These are phyloP conservation scores for Casuarina equisetifolia DNA, from an alignment of 306 rosid genomes.

Conservation along the genomic window DNA sequence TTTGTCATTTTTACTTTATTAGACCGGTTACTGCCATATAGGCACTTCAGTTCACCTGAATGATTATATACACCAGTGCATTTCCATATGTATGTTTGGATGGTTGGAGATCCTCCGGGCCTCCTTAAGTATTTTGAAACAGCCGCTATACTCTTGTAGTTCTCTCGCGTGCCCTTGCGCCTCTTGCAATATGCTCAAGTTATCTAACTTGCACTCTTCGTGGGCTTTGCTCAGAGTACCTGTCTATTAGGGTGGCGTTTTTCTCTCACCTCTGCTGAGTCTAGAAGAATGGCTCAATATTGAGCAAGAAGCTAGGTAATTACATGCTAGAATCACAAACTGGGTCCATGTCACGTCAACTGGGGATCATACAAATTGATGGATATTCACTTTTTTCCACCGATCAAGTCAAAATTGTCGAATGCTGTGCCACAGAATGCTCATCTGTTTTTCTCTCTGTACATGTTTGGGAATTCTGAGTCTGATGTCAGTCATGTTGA, in stretches of 20 bases:
- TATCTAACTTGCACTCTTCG: conserved; percentile 7
- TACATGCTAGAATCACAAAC: conserved; percentile 23
- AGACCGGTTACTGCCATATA: neutral
- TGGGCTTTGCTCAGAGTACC: neutral
- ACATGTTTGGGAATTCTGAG: conserved; percentile 21
- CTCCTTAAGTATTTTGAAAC: neutral
- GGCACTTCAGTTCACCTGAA: neutral
- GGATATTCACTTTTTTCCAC: conserved; percentile 25
- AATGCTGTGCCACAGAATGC: conserved; percentile 12
- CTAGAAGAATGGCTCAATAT: conserved; percentile 30
- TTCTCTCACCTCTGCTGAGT: conserved; percentile 17
- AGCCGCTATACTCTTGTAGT: conserved; percentile 18
- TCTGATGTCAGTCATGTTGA: conserved; percentile 8
- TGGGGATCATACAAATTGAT: conserved; percentile 27
- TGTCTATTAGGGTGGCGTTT: neutral
- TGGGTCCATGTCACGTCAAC: conserved; percentile 28
- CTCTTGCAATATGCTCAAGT: neutral
- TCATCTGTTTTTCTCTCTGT: neutral
- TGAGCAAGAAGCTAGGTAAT: conserved; percentile 30
- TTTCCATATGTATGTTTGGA: neutral
- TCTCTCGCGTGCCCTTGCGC: conserved; percentile 18
- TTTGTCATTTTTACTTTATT: neutral
- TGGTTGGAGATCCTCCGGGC: neutral
- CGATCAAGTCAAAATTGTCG: conserved; percentile 28
- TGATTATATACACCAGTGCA: neutral